A percentile compares a stretch with the other conserved stretches of the same genome.
Evolutionary conservation across 2,329 filamentous ascomycete species (phyloP).

Genomic region (Neofusicoccum cordaticola): DNA sequence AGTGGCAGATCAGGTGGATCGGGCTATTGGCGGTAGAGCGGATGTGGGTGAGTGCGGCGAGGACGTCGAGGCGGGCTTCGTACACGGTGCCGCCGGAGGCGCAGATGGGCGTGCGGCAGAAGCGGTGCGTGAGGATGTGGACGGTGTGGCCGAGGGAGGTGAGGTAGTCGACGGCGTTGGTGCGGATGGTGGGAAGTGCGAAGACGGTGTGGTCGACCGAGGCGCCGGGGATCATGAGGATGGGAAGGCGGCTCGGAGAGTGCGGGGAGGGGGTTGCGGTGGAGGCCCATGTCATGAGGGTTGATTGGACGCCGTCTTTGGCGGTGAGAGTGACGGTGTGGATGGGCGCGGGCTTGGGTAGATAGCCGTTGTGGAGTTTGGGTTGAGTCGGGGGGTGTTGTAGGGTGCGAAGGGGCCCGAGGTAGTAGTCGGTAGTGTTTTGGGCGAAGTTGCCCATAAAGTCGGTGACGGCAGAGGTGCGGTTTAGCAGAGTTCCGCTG

Average conservation of each 20-base stretch:
- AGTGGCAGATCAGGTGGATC: slow-evolving; percentile 61
- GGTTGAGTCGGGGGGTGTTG: slow-evolving; percentile 48
- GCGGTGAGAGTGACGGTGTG: slow-evolving; percentile 49
- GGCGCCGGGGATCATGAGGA: slow-evolving; percentile 63
- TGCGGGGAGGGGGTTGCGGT: background rate
- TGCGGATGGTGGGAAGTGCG: slow-evolving; percentile 60
- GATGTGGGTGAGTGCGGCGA: slow-evolving; percentile 55
- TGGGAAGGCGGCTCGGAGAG: slow-evolving; percentile 29
- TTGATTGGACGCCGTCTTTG: slow-evolving; percentile 52
- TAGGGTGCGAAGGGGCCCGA: slow-evolving; percentile 55
- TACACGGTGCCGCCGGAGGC: slow-evolving; percentile 58
- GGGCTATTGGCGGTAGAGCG: slow-evolving; percentile 32
- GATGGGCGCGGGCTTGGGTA: slow-evolving; percentile 50
- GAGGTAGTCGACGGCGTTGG: slow-evolving; percentile 64
- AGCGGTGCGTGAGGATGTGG: slow-evolving; percentile 58
- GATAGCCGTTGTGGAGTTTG: slow-evolving; percentile 41
- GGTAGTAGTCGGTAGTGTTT: slow-evolving; percentile 53
- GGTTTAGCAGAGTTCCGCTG: slow-evolving; percentile 27
- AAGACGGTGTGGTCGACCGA: slow-evolving; percentile 63
- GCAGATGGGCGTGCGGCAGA: slow-evolving; percentile 52
- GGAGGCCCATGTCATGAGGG: slow-evolving; percentile 17
- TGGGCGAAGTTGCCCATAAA: slow-evolving; percentile 58
- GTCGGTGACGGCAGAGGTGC: slow-evolving; percentile 33
- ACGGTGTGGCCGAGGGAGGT: slow-evolving; percentile 59
- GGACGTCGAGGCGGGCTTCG: slow-evolving; percentile 59